Evolutionary conservation across 805 yeast species (phyloP).

Genomic region (Metschnikowia drakensbergensis): DNA sequence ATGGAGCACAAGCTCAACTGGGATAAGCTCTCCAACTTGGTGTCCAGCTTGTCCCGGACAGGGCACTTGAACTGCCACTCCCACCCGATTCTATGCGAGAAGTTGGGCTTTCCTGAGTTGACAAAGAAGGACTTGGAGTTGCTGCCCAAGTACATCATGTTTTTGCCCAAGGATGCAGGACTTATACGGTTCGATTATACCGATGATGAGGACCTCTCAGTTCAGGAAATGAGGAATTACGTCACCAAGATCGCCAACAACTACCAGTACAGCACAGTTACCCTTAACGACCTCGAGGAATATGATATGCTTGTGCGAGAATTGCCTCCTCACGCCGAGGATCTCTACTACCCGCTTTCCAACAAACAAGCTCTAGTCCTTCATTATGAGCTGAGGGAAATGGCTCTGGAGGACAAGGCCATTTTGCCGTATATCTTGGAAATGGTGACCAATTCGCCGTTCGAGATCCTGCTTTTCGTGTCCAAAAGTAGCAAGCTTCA

Average conservation of each 20-base stretch:
- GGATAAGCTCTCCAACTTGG: conserved; percentile 52
- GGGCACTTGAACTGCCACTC: conserved; percentile 61
- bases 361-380: conserved; percentile 50
- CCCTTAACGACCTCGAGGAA: conserved; percentile 28
- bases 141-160: conserved; percentile 44
- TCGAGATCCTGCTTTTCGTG: conserved; percentile 50
- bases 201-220: conserved; percentile 21
- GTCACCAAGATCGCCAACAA: conserved; percentile 47
- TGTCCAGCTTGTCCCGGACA: conserved; percentile 36
- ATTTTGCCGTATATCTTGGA: conserved; percentile 59
- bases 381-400: conserved; percentile 47
- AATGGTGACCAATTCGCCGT: conserved; percentile 54
- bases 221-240: conserved; percentile 38
- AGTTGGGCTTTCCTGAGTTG: conserved; percentile 44
- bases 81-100: conserved; percentile 48
- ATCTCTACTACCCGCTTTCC: conserved; percentile 35
- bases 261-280: conserved; percentile 35
- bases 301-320: conserved; percentile 26
- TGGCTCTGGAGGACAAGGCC: conserved; percentile 58
- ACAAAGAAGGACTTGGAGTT: conserved; percentile 11
- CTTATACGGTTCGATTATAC: conserved; percentile 48
- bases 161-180: conserved; percentile 49
- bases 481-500: conserved; percentile 44
- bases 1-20: conserved; percentile 51
- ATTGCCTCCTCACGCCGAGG: conserved; percentile 31